Evolutionary conservation across 179 eudicot genomes (phyloP).

Genomic region (Beta corolliflora): DNA sequence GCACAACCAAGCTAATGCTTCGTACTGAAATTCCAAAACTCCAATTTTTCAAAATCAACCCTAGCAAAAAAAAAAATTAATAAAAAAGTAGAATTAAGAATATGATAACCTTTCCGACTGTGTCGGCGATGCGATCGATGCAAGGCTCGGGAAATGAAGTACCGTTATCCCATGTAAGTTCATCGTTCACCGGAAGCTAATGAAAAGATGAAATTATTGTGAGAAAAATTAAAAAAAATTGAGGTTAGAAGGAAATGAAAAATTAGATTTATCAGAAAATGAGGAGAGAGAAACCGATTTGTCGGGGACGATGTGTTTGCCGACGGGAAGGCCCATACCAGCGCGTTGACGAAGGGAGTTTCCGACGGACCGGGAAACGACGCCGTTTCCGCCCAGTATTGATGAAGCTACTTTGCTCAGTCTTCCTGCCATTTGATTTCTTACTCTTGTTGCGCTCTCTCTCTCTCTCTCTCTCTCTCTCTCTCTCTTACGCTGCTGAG

Average conservation of each 20-base stretch:
- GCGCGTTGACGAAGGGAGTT: slow-evolving; percentile 76
- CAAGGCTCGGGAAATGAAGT: slow-evolving; percentile 89
- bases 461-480: too few relatives aligned
- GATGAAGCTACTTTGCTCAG: slow-evolving; percentile 64
- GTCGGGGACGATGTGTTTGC: slow-evolving; percentile 87
- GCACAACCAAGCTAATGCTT: slow-evolving; percentile 89
- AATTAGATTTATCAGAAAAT: neutral
- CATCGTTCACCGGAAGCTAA: slow-evolving; percentile 71
- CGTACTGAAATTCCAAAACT: slow-evolving; percentile 53
- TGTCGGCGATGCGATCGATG: slow-evolving; percentile 91
- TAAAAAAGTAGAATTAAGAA: neutral
- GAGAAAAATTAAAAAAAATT: neutral
- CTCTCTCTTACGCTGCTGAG: too few relatives aligned
- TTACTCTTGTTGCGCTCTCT: too few relatives aligned
- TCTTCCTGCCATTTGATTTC: slow-evolving; percentile 64
- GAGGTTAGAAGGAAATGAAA: neutral
- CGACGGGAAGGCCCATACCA: slow-evolving; percentile 97
- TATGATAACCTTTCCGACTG: slow-evolving; percentile 63
- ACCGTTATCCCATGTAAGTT: slow-evolving; percentile 89
- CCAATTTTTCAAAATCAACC: neutral
- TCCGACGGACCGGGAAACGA: slow-evolving; percentile 55
- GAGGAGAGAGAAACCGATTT: slow-evolving; percentile 57
- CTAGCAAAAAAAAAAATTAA: neutral
- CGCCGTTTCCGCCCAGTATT: slow-evolving; percentile 74
- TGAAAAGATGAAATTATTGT: neutral